Base-by-base conservation (phyloP, 2,329 filamentous ascomycete species). In the Macroventuria anomochaeta region DNA sequence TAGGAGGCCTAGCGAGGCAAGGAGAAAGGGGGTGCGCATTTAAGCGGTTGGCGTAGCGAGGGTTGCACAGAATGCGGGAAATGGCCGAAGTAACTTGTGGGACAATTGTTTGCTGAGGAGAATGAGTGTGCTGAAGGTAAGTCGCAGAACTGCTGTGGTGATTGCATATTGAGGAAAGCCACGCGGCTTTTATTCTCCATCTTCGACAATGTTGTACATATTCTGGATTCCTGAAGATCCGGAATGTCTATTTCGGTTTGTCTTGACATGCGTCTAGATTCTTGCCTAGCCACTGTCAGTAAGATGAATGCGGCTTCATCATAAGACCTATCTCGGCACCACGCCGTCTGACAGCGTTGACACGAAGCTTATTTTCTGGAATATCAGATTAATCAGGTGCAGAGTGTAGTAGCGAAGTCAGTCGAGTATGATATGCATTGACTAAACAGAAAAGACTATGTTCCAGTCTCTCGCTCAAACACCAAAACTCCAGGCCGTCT, bases 221-320 rank as follows among this genome's bases (percentile, higher is more conserved):
- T 44, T 54, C 71, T 71, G 63, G 71, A 73, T 69, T 65, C 63
- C 64, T 53, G 33, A 49, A 46, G 68, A 69, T 65, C 67, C 57
- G 70, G 54, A 69, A 68, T 60, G 53, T 49, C 62, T 61, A 59
- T 61, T 33, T 59, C 44, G 62, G 58, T 61, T 64, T 55, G 61
- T 62, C 48, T 59, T 46, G 62, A 49, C 57, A 40, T 38, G 60
- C 54, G 61, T 65, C 55, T 53, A 53, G 62, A 49, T 51, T 56
- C 57, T 52, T 49, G 55, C 40, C 56, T 38, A 54, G 51, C 44
- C 48, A 52, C 33, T 38, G 46, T 46, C 42, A 51, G 47, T 43
- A 42, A 20, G 55, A 65, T 69, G 64, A 51, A 71, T 65, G 58
- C 68, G 63, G 65, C 53, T 29, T 38, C 44, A 44, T 32, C 38